Base-by-base conservation (phyloP, 148 eudicot genomes). In the Silene conica region DNA sequence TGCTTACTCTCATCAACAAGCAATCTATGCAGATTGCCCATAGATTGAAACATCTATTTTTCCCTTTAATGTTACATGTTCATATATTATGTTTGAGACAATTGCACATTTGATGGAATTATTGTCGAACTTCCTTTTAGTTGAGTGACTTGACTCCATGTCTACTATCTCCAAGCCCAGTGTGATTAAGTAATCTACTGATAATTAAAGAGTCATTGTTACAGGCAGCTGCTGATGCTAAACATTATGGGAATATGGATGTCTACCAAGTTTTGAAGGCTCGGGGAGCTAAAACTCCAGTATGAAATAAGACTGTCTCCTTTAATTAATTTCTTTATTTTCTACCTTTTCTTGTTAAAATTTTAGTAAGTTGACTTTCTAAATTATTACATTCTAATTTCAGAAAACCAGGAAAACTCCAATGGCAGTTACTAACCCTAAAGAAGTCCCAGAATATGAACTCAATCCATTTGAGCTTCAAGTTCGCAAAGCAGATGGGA, bases 181-280 rank as follows among this genome's bases (percentile, higher is more conserved):
- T 50, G 55, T 14, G 55, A 50, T 50, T 50, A 11, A 50, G 16
- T 50, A 50, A 50, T 50, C 55, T 28, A 6, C 79, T 74, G 63
- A 80, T 45, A 19, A 22, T 38, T 38, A 50, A 14, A 12, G 79
- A 18, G 19, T 16, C 16, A n/a, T 52, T 61, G 46, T 54, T 50
- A 25, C 84, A 92, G 99, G 99, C 99, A 67, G 97, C 97, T 71
- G 99, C 96, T 73, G 99, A 96, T 87, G 99, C 99, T 62, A 96
- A 92, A 67, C 89, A 90, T 79, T 96, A 96, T 59, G 99, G 97
- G 31, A 85, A 96, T 73, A 77, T 76, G 80, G 96, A 90, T 54
- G 94, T 89, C 65, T 92, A 90, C 73, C 80, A 87, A 55, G 85
- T 96, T 76, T 85, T 96, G 88, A 96, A 89, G 85, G 91, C 92